These are phyloP conservation scores for Ceratobasidium sp. DNA, from an alignment of 1,284 basidiomycete genomes.

Conservation along the genomic window DNA sequence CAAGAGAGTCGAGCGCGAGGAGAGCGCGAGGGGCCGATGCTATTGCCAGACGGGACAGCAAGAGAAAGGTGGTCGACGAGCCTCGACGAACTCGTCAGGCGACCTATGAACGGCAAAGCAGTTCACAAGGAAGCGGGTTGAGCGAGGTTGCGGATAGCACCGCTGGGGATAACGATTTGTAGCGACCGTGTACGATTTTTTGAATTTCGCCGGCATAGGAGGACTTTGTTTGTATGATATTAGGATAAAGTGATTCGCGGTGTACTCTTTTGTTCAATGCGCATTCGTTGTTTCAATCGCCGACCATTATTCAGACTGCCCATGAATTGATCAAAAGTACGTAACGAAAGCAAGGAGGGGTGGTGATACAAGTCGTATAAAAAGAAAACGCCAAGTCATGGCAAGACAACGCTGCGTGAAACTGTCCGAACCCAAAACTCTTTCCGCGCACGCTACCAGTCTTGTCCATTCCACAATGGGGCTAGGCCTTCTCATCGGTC, in stretches of 20 bases:
- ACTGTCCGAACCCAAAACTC: not conserved
- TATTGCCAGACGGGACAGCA: not conserved
- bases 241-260: not conserved
- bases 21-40: not conserved
- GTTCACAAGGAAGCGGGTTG: not conserved
- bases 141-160: slow-evolving; percentile 17
- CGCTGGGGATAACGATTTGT: slow-evolving; percentile 16
- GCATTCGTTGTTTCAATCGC: too few species aligned
- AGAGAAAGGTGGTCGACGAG: not conserved
- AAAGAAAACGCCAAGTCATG: not conserved
- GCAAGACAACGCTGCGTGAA: slow-evolving; percentile 21
- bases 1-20: not conserved
- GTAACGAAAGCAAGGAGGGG: not conserved
- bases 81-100: too few species aligned
- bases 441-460: not conserved
- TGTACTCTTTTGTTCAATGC: not conserved
- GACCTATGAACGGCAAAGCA: not conserved
- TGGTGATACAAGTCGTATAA: not conserved
- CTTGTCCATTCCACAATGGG: not conserved
- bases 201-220: too few species aligned
- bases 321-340: not conserved
- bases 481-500: slow-evolving; percentile 50
- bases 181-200: too few species aligned
- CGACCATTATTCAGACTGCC: not conserved
- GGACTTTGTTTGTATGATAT: slow-evolving; percentile 6